Evolutionary conservation across 306 rosid species (phyloP), one percentile per base, ranked within the genome.

Genomic region (Astragalus glycyphyllos): DNA sequence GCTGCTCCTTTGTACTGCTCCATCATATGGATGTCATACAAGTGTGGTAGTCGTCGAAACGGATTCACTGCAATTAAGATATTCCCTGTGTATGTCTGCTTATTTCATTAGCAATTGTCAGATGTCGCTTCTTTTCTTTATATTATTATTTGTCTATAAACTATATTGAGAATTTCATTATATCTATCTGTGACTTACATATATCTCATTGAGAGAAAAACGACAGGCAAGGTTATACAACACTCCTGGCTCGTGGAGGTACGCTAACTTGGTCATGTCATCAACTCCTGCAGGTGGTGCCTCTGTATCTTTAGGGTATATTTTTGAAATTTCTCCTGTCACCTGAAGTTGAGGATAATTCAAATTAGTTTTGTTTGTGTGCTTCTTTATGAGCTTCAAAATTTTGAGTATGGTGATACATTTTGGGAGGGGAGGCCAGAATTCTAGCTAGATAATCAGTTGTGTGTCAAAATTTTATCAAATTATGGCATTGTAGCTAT

Each of bases 251-350:
- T 90, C 92, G 50, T 88, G 97, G 15, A 90, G 90, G 74, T 90
- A 90, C 49, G 97, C 92, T 59, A 88, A 80, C 80, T 90, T 90
- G 58, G 97, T 90, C 95, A 90, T 90, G 86, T 90, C 97, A 82
- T 90, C 97, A 15, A 90, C 97, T 42, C 97, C 97, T 15, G 89
- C 90, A 40, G 95, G 92, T 23, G 95, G 97, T 60, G 97, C 97
- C 72, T 90, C 97, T 56, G 90, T 84, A 76, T 90, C 97, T 83
- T 90, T 90, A 57, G 97, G 97, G 58, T 88, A 90, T 76, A 88
- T 76, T 35, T 90, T 78, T 23, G 90, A 88, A 83, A 90, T 81
- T 29, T 80, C 86, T 78, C 84, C 87, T 23, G 84, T 83, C 55
- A 90, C 76, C 97, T 90, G 90, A 73, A 85, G 80, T 81, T 63